Percentiles rank a stretch among this genome's conserved stretches.
Conservation (phyloP, 108 stramenopile genomes). For the Schizochytrium sp. region DNA sequence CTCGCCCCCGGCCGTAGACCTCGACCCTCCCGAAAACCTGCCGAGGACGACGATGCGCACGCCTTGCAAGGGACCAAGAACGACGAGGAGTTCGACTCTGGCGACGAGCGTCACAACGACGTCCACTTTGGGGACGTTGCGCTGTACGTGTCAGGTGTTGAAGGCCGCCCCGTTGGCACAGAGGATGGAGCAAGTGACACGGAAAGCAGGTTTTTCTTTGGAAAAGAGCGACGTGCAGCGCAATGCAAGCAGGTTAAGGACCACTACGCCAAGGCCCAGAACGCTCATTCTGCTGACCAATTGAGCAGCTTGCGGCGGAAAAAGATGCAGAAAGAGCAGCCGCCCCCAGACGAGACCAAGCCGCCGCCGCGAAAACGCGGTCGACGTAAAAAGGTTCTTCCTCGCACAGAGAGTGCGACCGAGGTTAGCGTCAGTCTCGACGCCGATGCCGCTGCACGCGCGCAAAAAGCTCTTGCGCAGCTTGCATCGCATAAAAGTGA, state of each 20-base stretch:
- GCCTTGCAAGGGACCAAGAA: not conserved
- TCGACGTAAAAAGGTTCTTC: too few relatives aligned
- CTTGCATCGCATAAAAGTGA: not conserved
- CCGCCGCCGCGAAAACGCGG: too few relatives aligned
- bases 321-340: too few relatives aligned
- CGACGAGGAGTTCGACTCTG: not conserved
- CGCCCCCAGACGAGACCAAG: too few relatives aligned
- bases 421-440: not conserved
- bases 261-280: not conserved
- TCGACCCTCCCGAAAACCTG: not conserved
- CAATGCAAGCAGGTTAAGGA: not conserved
- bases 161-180: not conserved
- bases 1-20: not conserved
- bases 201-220: not conserved
- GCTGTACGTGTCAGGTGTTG: not conserved
- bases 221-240: not conserved
- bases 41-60: not conserved
- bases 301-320: too few relatives aligned
- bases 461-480: not conserved
- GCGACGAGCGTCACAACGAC: not conserved
- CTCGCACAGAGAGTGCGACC: not conserved
- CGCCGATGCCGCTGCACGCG: not conserved
- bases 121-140: not conserved
- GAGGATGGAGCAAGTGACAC: not conserved
- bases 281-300: not conserved